These are phyloP conservation scores for Pezicula radicicola DNA, from an alignment of 2,329 filamentous ascomycete species.

Conservation along the genomic window DNA sequence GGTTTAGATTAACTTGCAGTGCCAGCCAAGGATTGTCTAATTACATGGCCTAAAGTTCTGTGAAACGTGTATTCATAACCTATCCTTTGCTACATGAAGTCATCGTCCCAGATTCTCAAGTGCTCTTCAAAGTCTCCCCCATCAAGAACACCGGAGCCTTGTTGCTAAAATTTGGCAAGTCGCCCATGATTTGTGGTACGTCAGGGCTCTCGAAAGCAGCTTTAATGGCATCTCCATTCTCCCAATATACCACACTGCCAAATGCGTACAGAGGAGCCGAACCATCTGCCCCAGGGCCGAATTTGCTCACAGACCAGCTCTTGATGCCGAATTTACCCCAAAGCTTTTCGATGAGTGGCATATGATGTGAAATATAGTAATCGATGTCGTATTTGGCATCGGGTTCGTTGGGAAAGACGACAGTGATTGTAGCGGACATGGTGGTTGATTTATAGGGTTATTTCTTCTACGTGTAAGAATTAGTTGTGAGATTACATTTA, in stretches of 20 bases:
- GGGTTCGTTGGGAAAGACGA: conserved; percentile 37
- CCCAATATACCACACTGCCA: background rate
- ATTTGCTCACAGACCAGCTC: conserved; percentile 26
- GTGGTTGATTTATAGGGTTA: too few relatives aligned
- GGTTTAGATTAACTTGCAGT: too few relatives aligned
- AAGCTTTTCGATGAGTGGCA: conserved; percentile 37
- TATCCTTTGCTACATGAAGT: too few relatives aligned
- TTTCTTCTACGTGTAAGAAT: too few relatives aligned
- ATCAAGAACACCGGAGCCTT: background rate
- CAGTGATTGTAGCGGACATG: background rate
- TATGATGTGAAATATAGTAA: conserved; percentile 45
- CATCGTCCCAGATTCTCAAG: too few relatives aligned
- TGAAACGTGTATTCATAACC: too few relatives aligned
- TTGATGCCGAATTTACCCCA: conserved; percentile 39
- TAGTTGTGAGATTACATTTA: too few relatives aligned
- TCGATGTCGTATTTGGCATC: conserved; percentile 42
- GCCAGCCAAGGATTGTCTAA: too few relatives aligned
- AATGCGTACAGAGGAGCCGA: background rate
- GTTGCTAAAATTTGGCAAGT: background rate
- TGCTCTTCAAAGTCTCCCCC: background rate
- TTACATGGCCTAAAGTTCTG: too few relatives aligned
- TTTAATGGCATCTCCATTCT: background rate
- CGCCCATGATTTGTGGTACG: background rate
- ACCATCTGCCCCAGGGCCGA: background rate
- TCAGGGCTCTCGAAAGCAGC: background rate